Base-by-base conservation (phyloP, 192 early-diverging fungal species). In the Radiomyces spectabilis region DNA sequence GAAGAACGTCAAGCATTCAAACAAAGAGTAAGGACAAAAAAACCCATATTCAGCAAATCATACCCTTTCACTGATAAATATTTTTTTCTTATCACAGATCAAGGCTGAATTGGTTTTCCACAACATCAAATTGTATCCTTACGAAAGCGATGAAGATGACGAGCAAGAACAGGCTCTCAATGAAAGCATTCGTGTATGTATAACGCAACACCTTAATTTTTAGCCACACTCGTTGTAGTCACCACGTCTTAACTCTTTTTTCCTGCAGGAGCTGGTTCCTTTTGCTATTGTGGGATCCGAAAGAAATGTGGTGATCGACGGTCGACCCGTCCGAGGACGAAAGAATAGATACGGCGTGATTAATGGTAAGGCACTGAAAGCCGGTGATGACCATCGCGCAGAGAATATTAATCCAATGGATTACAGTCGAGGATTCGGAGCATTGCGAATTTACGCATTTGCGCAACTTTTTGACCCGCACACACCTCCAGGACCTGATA, bases 401-500 rank as follows among this genome's bases (percentile, higher is more conserved):
- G n/a, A n/a, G n/a, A n/a, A n/a, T n/a, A n/a, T n/a, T n/a, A n/a
- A n/a, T n/a, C n/a, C n/a, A n/a, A n/a, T n/a, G n/a, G n/a, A n/a
- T n/a, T n/a, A n/a, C n/a, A 86, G 93, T 99, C 57, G 93, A 95
- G 70, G 88, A 95, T 68, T 89, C 92, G 71, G 73, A 76, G 35
- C 96, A 97, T 75, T 94, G 93, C 78, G 96, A 97, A 64, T 99
- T 99, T 67, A 81, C 89, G 43, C 87, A 91, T 58, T 80, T 99
- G 50, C 89, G 96, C 70, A 89, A 97, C 77, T 89, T 92, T 71
- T 74, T 91, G 61, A 86, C 85, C 24, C 61, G 68, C 73, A 96
- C 94, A n/a, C 96, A 99, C 62, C 65, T 99, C 35, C 89, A 94
- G 58, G 96, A 99, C 62, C 74, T 99, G 68, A 87, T 96, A 55